phyloP scores from a whole-genome alignment of 2,329 filamentous ascomycete species.

The Pseudocercospora eumusae region DNA sequence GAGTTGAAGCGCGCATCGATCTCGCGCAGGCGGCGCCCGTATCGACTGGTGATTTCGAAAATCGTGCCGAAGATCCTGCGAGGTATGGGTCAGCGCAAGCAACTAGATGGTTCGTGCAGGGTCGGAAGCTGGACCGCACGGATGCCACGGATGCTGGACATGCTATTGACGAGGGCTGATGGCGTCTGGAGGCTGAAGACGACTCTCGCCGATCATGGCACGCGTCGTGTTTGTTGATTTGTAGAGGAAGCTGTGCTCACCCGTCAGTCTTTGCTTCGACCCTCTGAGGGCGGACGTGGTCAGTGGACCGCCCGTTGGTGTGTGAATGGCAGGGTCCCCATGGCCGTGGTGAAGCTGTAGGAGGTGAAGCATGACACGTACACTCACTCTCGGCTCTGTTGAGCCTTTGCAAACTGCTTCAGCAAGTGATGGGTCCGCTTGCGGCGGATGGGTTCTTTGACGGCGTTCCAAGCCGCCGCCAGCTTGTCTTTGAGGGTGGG shows the following conservation, averaged over 20 bases:
- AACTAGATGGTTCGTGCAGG: background rate
- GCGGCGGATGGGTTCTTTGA: background rate
- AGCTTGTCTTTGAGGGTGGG: background rate
- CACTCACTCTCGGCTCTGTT: conserved; percentile 6
- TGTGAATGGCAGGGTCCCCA: background rate
- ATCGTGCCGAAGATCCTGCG: background rate
- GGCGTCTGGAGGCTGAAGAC: background rate
- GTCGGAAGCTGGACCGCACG: background rate
- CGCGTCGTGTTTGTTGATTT: background rate
- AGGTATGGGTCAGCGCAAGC: background rate
- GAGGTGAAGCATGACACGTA: background rate
- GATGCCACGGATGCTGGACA: background rate
- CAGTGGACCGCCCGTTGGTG: background rate
- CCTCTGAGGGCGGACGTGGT: background rate
- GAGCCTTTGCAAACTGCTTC: background rate
- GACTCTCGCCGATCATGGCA: background rate
- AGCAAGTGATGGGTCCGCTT: background rate
- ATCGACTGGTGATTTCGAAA: background rate
- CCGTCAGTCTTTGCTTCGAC: background rate
- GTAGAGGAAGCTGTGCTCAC: background rate
- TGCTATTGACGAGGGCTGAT: background rate
- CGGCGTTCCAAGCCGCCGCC: conserved; percentile 3
- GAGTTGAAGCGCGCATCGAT: conserved; percentile 93
- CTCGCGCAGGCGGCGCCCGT: conserved; percentile 75
- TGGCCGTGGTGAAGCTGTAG: background rate